phyloP scores from a whole-genome alignment of 1,284 basidiomycete species.

The Pyrrhoderma lamaoense region DNA sequence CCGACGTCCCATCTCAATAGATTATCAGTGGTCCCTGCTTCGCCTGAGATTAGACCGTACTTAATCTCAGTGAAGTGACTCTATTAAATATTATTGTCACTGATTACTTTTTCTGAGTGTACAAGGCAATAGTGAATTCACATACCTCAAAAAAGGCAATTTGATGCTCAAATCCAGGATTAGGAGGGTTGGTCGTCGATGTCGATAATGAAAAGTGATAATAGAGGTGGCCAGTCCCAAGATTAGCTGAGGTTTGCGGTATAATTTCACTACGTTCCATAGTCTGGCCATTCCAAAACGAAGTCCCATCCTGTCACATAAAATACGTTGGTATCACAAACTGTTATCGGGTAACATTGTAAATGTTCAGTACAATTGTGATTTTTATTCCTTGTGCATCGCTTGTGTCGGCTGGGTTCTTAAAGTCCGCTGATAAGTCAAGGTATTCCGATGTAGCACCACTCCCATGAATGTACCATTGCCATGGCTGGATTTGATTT shows the following conservation, averaged over 20 bases:
- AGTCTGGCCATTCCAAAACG: slow-evolving; percentile 24
- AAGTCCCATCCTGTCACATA: slow-evolving; percentile 20
- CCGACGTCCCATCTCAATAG: slow-evolving; percentile 22
- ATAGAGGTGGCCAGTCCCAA: slow-evolving; percentile 25
- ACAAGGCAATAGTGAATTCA: slow-evolving; percentile 9
- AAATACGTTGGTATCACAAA: neutral
- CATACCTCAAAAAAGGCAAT: slow-evolving; percentile 25
- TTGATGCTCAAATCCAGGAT: slow-evolving; percentile 20
- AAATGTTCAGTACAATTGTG: slow-evolving; percentile 21
- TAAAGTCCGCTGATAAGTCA: slow-evolving; percentile 22
- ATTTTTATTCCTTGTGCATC: slow-evolving; percentile 26
- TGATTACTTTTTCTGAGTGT: neutral
- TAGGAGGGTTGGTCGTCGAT: slow-evolving; percentile 22
- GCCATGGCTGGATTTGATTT: slow-evolving; percentile 22
- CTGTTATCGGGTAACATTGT: neutral
- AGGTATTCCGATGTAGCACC: slow-evolving; percentile 24
- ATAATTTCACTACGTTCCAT: slow-evolving; percentile 26
- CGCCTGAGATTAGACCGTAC: slow-evolving; percentile 23
- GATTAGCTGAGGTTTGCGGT: slow-evolving; percentile 25
- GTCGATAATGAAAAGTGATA: slow-evolving; percentile 27
- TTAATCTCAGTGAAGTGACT: slow-evolving; percentile 25
- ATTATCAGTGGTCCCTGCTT: slow-evolving; percentile 20
- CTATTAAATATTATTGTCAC: slow-evolving; percentile 5
- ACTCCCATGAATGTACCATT: slow-evolving; percentile 27
- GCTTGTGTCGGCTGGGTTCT: slow-evolving; percentile 26